Evolutionary conservation across 208 protist species (phyloP), one percentile per base, ranked within the genome.

Genomic region (Herpetomonas muscarum): DNA sequence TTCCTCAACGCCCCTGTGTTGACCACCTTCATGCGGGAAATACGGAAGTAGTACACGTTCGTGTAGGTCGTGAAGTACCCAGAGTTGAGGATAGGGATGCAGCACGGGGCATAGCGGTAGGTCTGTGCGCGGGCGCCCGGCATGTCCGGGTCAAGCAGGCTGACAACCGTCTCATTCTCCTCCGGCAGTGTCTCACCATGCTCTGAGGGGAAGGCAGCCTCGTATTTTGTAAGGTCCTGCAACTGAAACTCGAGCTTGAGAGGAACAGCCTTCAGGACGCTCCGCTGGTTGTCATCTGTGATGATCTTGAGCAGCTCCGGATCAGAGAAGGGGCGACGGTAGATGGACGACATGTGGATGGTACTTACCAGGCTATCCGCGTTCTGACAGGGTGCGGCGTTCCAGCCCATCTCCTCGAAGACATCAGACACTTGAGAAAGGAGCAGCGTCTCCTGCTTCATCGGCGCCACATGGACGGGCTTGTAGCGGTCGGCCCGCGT

Each of bases 41-140:
- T 28, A 7, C 78, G 64, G 57, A 95, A 80, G 69, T 92, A 93
- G 61, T 81, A 92, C 0, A 92, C 84, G 63, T 91, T 95, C 66
- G 81, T 83, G 70, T 95, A 95, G 19, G 82, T 75, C 25, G 79
- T 80, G 57, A 95, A 92, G 69, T 85, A 90, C 3, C 88, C 85
- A 4, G 85, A 80, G 55, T 81, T 90, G 28, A 95, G 67, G 57
- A 92, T 90, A 0, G 85, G 82, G 25, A 93, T 82, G 59, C 79
- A 81, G 64, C 85, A 92, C 31, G 88, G 85, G 26, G 76, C 72
- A 64, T 89, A 92, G 32, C 80, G 75, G 60, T 61, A 85, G 21
- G 61, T 64, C 30, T 82, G 58, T 12, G 76, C 65, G 2, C 57
- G 70, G 10, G 81, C 88, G 17, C 75, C 79, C 1, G 81, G 74